A percentile compares a stretch with the other conserved stretches of the same genome.
phyloP scores from a whole-genome alignment of 139 green algal species.

The Choricystis sp. region DNA sequence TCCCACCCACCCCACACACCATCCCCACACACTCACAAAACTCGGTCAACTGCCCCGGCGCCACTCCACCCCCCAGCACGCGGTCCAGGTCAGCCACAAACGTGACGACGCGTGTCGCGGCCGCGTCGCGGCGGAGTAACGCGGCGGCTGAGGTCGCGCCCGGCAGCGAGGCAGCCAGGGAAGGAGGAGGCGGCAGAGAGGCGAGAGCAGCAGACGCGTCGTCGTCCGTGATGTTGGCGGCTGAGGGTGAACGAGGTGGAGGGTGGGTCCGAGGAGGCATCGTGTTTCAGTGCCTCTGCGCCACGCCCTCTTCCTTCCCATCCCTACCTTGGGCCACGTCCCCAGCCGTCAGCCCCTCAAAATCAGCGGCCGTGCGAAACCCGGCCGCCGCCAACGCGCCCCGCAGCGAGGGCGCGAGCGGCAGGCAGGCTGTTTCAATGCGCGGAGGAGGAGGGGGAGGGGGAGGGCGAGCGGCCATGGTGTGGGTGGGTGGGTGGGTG shows the following conservation, averaged over 20 bases:
- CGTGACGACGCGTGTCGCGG: slow-evolving; percentile 23
- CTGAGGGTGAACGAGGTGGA: no score
- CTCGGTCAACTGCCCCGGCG: slow-evolving; percentile 43
- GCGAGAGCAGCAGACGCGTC: background rate
- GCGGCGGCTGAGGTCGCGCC: slow-evolving; percentile 12
- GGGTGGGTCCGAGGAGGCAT: no score
- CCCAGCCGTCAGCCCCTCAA: slow-evolving; percentile 11
- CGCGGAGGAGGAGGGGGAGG: no score
- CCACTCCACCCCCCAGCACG: slow-evolving; percentile 46
- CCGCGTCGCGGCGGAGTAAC: slow-evolving; percentile 8
- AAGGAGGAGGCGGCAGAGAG: no score
- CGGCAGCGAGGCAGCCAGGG: no score
- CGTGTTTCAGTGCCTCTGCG: no score
- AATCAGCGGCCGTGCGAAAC: slow-evolving; percentile 18
- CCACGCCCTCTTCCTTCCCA: no score
- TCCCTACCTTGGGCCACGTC: slow-evolving; percentile 17
- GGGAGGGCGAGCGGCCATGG: no score
- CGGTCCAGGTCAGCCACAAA: slow-evolving; percentile 36
- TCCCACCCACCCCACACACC: background rate
- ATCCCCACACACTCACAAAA: slow-evolving; percentile 30
- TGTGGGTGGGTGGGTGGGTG: no score
- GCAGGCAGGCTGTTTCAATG: no score
- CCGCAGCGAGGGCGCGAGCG: slow-evolving; percentile 14
- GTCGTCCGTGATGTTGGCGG: background rate
- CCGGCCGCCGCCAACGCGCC: slow-evolving; percentile 17